Evolutionary conservation across 1,139 yeast genomes (phyloP), one percentile per base, ranked within the genome.

Genomic region (Candida sp.): DNA sequence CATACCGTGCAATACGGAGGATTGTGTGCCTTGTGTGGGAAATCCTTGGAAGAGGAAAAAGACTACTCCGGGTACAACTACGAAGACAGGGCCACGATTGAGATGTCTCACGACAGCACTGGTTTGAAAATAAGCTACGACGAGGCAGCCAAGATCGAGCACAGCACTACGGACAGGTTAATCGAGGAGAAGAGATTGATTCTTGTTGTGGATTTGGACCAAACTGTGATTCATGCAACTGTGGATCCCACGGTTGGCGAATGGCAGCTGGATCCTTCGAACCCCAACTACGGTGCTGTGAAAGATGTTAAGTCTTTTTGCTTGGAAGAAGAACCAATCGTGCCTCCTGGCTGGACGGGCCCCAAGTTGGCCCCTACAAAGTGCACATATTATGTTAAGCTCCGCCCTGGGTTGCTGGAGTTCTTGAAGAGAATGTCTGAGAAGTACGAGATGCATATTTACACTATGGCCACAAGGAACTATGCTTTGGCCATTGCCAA

Each of bases 1-100:
- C 99, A 94, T 67, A 85, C 96, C 1, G 94, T 96, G n/a, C 98
- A 94, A 60, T 94, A 88, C 63, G 97, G 96, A 17, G 99, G 99
- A 0, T 75, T 94, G 44, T 94, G 99, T 73, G 98, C 98, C 0
- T 72, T 92, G 33, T 94, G 99, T 68, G 99, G 99, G 6, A 83
- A 84, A 53, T 80, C 90, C 3, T 81, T 93, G n/a, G 93, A 86
- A 51, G 96, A 86, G 58, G 92, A 85, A 59, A 84, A 83, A 52
- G 97, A 90, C 66, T 89, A 90, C 63, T 76, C 87, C 4, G 96
- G 93, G 9, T 90, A 84, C 59, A 81, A 79, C 55, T 85, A 85
- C 60, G 83, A 83, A 56, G 91, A 88, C 55, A 70, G 97, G 32
- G 96, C 97, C 22, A 89, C 94, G 1, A 88, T 91, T 42, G 77